Conservation (phyloP, 1,284 basidiomycete genomes). For the Fomitiporia mediterranea region DNA sequence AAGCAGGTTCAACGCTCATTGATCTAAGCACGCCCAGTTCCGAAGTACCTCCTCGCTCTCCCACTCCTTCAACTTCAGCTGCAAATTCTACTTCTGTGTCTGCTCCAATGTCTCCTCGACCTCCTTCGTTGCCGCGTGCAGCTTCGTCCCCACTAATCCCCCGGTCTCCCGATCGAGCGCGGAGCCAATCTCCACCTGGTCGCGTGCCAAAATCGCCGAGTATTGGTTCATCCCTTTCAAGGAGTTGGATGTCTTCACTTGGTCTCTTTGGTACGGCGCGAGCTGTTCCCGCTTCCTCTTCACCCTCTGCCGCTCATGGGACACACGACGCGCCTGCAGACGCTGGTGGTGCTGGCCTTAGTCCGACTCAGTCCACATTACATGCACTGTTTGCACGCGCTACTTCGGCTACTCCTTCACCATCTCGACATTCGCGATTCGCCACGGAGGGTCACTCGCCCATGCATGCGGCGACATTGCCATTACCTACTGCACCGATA, state of each 20-base stretch:
- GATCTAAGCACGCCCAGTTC: constrained; percentile 7
- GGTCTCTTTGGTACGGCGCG: constrained; percentile 17
- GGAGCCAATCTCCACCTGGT: constrained; percentile 5
- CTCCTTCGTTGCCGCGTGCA: background rate
- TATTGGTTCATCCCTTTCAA: constrained; percentile 10
- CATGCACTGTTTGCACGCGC: constrained; percentile 15
- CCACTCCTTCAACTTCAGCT: background rate
- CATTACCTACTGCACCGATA: constrained; percentile 7
- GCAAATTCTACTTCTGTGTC: background rate
- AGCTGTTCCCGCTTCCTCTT: constrained; percentile 14
- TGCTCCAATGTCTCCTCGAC: background rate
- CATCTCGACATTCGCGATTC: background rate
- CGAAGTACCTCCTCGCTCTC: background rate
- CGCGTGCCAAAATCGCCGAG: constrained; percentile 8
- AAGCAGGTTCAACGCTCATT: constrained; percentile 13
- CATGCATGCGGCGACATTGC: constrained; percentile 15
- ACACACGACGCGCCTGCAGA: constrained; percentile 7
- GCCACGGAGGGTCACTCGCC: constrained; percentile 6
- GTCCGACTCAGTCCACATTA: constrained; percentile 14
- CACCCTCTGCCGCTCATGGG: constrained; percentile 3
- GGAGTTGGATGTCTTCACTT: constrained; percentile 25
- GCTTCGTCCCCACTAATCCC: constrained; percentile 3
- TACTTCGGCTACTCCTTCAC: background rate
- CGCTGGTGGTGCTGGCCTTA: background rate
- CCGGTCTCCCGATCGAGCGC: constrained; percentile 2